phyloP scores from a whole-genome alignment of 257 asterid species.

The Nicotiana benthamiana region DNA sequence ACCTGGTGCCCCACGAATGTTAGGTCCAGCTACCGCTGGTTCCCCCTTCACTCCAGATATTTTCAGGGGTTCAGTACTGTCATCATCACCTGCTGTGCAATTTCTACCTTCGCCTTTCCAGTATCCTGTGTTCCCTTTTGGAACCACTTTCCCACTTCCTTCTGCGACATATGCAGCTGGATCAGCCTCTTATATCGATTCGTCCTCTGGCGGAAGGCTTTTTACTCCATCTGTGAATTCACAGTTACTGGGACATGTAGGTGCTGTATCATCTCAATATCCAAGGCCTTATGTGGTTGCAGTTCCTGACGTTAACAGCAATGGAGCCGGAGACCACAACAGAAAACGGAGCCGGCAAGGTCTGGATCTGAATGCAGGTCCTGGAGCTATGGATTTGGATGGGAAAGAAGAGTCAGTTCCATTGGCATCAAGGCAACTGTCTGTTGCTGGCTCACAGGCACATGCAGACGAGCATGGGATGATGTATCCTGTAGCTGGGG shows the following conservation, averaged over 20 bases:
- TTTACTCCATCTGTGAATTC: conserved; percentile 34
- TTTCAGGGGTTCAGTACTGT: conserved; percentile 30
- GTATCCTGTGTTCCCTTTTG: conserved; percentile 27
- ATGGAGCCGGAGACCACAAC: conserved; percentile 38
- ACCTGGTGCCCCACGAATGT: conserved; percentile 47
- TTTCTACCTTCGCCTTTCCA: conserved; percentile 31
- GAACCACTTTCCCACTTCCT: conserved; percentile 20
- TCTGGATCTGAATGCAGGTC: conserved; percentile 81
- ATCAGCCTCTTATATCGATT: conserved; percentile 41
- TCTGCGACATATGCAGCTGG: conserved; percentile 31
- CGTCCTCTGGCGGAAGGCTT: conserved; percentile 45
- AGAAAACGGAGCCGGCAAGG: conserved; percentile 64
- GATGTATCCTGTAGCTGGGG: conserved; percentile 40
- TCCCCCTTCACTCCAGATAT: conserved; percentile 24
- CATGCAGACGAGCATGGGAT: conserved; percentile 58
- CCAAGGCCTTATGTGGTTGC: conserved; percentile 65
- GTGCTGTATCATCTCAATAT: conserved; percentile 50
- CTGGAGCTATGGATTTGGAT: conserved; percentile 58
- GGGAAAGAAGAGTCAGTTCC: conserved; percentile 49
- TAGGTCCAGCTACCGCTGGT: conserved; percentile 21
- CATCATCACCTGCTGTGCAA: conserved; percentile 38
- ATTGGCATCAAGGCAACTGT: conserved; percentile 41
- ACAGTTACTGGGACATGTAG: conserved; percentile 47
- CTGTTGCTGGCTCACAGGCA: conserved; percentile 48
- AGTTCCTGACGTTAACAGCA: conserved; percentile 38